A percentile compares a stretch with the other conserved stretches of the same genome.
Conservation (phyloP, 2,329 filamentous ascomycete genomes). For the Arthroderma sp. region DNA sequence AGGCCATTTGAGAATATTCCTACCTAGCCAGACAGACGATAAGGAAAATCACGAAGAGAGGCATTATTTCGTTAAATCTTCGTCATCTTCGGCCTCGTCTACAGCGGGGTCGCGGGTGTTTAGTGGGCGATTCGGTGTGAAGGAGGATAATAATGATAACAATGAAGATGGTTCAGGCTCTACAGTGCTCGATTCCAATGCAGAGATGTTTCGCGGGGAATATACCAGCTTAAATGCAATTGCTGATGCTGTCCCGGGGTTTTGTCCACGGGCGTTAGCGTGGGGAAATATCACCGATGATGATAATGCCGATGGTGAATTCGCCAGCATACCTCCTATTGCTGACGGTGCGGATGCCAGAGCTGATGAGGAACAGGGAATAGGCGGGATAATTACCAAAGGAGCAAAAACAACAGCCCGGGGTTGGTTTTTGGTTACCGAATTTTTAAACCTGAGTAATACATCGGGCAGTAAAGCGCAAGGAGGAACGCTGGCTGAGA, state of each 20-base stretch:
- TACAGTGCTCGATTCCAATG: not conserved
- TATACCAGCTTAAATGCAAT: constrained; percentile 75
- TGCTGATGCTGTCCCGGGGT: constrained; percentile 52
- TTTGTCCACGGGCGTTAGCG: constrained; percentile 65
- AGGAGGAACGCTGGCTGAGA: constrained; percentile 49
- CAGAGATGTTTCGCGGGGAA: constrained; percentile 49
- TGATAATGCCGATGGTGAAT: constrained; percentile 22
- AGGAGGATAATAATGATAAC: constrained; percentile 4
- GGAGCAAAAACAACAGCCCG: not conserved
- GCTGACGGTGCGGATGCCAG: not conserved
- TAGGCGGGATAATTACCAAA: constrained; percentile 2
- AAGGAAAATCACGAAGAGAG: constrained; percentile 13
- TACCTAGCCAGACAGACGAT: constrained; percentile 7
- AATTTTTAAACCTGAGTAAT: constrained; percentile 58
- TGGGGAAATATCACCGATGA: constrained; percentile 43
- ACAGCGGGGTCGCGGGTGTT: not conserved
- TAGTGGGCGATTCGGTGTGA: too few species aligned
- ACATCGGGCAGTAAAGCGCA: constrained; percentile 30
- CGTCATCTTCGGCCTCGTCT: constrained; percentile 5
- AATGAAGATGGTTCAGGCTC: constrained; percentile 14
- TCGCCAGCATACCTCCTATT: not conserved
- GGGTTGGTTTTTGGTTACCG: constrained; percentile 50
- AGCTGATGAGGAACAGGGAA: not conserved
- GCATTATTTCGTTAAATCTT: constrained; percentile 30
- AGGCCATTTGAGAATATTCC: constrained; percentile 24